phyloP scores from a whole-genome alignment of 768 basidiomycete species.

The Peribolospora baueri region DNA sequence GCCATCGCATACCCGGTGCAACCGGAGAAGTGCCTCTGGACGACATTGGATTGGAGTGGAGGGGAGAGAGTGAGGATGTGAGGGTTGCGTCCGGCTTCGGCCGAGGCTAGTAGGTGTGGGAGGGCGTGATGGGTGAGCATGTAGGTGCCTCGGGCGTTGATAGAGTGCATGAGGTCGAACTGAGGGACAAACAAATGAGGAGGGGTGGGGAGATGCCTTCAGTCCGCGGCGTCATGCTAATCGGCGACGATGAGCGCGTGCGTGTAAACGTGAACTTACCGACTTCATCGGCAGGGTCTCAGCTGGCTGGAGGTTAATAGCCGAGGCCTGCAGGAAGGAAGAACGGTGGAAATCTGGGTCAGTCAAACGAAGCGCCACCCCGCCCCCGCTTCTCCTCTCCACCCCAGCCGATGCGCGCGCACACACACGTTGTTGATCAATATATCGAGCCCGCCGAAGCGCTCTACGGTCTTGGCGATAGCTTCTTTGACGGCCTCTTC shows the following conservation, averaged over 20 bases:
- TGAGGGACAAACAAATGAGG: no score
- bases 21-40: not conserved
- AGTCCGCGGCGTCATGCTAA: no score
- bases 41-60: not conserved
- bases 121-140: conserved; percentile 1
- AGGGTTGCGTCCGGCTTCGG: not conserved
- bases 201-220: no score
- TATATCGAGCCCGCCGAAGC: conserved; percentile 4
- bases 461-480: not conserved
- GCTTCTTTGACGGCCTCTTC: not conserved
- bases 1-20: conserved; percentile 2
- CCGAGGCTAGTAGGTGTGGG: conserved; percentile 2
- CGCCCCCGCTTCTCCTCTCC: no score
- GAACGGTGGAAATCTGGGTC: not conserved
- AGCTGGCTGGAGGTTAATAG: not conserved
- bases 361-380: no score
- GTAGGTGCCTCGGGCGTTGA: conserved; percentile 3
- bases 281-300: conserved; percentile 1
- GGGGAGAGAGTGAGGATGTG: conserved; percentile 4
- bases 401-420: no score
- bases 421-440: conserved; percentile 2
- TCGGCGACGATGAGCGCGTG: no score
- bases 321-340: not conserved
- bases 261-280: no score
- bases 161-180: conserved; percentile 1